Percentiles rank a stretch among this genome's conserved stretches.
Conservation (phyloP, 2,329 filamentous ascomycete genomes). For the Trichoderma atrobrunneum region DNA sequence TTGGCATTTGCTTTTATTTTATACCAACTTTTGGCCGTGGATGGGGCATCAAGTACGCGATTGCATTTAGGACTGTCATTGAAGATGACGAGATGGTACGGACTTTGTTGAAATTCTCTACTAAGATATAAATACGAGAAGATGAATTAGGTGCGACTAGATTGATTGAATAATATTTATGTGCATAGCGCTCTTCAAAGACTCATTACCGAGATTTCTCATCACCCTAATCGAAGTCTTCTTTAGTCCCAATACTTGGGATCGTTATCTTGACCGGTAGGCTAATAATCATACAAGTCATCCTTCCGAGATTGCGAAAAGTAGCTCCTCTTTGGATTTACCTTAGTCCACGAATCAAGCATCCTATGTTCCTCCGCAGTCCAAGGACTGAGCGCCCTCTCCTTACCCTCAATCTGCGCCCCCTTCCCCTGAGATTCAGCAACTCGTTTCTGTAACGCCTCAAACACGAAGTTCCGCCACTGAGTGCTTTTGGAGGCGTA, state of each 20-base stretch:
- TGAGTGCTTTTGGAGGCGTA: background rate
- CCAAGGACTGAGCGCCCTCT: background rate
- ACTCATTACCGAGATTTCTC: background rate
- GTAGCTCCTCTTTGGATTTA: background rate
- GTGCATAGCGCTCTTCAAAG: background rate
- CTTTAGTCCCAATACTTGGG: too few relatives aligned
- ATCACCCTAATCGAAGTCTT: background rate
- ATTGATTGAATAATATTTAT: background rate
- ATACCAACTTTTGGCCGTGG: background rate
- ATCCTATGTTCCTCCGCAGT: background rate
- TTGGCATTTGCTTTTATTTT: background rate
- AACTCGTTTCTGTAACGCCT: background rate
- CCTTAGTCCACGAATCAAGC: background rate
- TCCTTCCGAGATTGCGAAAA: background rate
- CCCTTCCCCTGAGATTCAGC: background rate
- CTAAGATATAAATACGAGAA: background rate
- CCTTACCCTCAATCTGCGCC: background rate
- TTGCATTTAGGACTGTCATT: background rate
- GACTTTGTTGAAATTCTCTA: background rate
- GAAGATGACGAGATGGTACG: background rate
- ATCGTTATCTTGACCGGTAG: too few relatives aligned
- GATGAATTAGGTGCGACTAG: background rate
- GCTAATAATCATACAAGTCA: background rate
- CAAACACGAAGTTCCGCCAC: background rate
- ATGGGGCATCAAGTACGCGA: background rate